Evolutionary conservation across 495 filamentous ascomycete genomes (phyloP).

Genomic region (Penicillium paxilli): DNA sequence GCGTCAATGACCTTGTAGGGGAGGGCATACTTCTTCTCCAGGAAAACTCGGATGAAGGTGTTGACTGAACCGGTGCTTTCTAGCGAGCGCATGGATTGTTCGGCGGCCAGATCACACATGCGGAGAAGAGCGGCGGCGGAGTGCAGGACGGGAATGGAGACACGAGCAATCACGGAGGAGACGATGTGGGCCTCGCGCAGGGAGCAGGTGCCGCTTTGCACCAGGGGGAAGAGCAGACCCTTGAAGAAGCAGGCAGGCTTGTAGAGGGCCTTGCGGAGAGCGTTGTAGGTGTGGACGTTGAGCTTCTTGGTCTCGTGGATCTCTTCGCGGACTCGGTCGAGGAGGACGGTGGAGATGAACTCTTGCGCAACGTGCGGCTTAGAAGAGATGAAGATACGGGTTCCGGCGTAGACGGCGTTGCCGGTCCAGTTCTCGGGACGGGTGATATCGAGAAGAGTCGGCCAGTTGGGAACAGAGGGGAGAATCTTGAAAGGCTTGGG

Average conservation of each 20-base stretch:
- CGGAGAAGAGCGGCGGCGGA: slow-evolving; percentile 89
- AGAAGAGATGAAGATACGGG: slow-evolving; percentile 81
- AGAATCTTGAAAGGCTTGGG: slow-evolving; percentile 98
- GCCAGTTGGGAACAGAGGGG: slow-evolving; percentile 87
- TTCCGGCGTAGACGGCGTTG: slow-evolving; percentile 83
- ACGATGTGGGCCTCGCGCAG: slow-evolving; percentile 90
- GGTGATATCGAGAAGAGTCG: slow-evolving; percentile 79
- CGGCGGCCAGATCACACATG: slow-evolving; percentile 89
- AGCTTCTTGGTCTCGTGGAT: slow-evolving; percentile 85
- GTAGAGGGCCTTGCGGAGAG: slow-evolving; percentile 89
- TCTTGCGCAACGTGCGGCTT: slow-evolving; percentile 73
- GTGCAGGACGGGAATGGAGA: slow-evolving; percentile 84
- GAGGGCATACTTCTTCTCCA: slow-evolving; percentile 96
- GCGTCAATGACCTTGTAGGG: slow-evolving; percentile 94
- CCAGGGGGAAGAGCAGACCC: slow-evolving; percentile 88
- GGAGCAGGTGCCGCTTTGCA: slow-evolving; percentile 74
- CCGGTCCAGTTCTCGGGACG: slow-evolving; percentile 83
- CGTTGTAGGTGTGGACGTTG: slow-evolving; percentile 92
- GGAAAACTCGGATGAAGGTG: slow-evolving; percentile 84
- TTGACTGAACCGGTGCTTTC: slow-evolving; percentile 85
- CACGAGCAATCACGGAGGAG: slow-evolving; percentile 74
- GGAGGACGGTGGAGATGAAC: slow-evolving; percentile 77
- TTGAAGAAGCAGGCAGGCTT: slow-evolving; percentile 98
- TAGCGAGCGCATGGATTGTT: slow-evolving; percentile 71
- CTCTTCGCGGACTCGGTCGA: slow-evolving; percentile 87